These are phyloP conservation scores for Solanum neorickii DNA, from an alignment of 257 asterid genomes.

Conservation along the genomic window DNA sequence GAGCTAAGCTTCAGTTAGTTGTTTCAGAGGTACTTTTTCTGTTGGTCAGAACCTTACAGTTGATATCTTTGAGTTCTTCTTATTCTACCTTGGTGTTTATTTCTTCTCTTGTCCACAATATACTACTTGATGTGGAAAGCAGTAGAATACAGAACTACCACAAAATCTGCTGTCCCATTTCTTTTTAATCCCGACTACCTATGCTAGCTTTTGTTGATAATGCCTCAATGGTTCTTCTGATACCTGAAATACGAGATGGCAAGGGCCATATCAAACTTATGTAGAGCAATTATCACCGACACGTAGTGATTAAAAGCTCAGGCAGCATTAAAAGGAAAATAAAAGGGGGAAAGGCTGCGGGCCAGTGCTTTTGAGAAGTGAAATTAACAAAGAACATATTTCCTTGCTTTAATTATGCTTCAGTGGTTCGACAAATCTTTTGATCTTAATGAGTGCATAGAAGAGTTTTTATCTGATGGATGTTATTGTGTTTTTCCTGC, in stretches of 20 bases:
- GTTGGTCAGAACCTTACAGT: not conserved
- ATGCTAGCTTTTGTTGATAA: not conserved
- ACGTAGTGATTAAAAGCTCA: not conserved
- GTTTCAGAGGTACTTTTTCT: not conserved
- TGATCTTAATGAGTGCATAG: not conserved
- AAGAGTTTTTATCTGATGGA: not conserved
- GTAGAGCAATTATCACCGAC: not conserved
- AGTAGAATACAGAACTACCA: not conserved
- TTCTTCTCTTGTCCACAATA: not conserved
- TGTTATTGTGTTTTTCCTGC: not conserved
- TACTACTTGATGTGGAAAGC: not conserved
- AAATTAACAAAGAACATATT: not conserved
- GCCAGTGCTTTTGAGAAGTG: not conserved
- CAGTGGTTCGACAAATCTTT: not conserved
- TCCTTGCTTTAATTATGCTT: not conserved
- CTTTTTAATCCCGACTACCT: not conserved
- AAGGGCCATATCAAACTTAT: not conserved
- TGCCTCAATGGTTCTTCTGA: not conserved
- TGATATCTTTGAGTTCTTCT: not conserved
- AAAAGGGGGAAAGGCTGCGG: not conserved
- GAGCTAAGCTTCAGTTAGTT: not conserved
- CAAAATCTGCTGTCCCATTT: not conserved
- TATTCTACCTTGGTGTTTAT: not conserved
- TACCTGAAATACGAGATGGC: not conserved
- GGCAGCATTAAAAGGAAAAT: not conserved